Percentiles rank a stretch among this genome's conserved stretches.
Conservation (phyloP, 2,329 filamentous ascomycete species). For the Fonsecaea pedrosoi region DNA sequence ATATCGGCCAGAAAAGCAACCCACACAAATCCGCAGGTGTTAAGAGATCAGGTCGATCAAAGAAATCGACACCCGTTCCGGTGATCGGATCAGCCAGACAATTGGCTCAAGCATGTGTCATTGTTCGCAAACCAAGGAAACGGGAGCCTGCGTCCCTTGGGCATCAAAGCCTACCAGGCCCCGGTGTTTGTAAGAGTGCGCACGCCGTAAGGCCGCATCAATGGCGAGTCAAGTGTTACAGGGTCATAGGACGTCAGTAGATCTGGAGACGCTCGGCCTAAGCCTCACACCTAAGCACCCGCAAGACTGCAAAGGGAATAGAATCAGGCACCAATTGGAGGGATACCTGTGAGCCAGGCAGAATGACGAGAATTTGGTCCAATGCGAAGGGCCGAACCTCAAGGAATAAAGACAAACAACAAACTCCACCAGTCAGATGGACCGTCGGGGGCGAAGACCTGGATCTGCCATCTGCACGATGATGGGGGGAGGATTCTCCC, state of each 20-base stretch:
- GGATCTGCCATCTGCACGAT: conserved; percentile 16
- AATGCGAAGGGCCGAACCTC: neutral
- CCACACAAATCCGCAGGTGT: neutral
- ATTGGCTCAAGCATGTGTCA: neutral
- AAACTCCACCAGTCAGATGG: conserved; percentile 22
- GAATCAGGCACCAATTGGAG: conserved; percentile 6
- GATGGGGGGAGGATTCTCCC: neutral
- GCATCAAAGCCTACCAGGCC: conserved; percentile 2
- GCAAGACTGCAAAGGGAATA: neutral
- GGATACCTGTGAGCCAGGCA: neutral
- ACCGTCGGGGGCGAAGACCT: neutral
- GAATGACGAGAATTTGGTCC: neutral
- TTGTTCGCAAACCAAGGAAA: neutral
- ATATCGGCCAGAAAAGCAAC: neutral
- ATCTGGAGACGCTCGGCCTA: conserved; percentile 10
- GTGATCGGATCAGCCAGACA: neutral
- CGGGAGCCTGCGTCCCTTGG: conserved; percentile 7
- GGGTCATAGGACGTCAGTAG: neutral
- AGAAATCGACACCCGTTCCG: neutral
- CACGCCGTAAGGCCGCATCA: neutral
- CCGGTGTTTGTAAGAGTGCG: neutral
- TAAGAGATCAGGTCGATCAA: neutral
- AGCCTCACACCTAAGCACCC: neutral
- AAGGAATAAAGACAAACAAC: neutral
- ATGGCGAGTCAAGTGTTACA: conserved; percentile 20